Base-by-base conservation (phyloP, 2,329 filamentous ascomycete genomes). In the Lachnellula occidentalis region DNA sequence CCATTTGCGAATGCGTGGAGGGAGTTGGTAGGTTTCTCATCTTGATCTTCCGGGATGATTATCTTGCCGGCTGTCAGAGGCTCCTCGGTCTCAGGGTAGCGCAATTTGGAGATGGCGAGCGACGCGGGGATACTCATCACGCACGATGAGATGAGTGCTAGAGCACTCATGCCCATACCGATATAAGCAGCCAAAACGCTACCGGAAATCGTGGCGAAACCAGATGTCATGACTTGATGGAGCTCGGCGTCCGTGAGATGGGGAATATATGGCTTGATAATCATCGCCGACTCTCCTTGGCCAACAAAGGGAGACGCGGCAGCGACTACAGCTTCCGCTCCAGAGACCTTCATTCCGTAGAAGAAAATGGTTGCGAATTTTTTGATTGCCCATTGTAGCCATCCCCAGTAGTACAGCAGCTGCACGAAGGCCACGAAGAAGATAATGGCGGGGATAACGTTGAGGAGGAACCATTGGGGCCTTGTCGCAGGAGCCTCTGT, bases 71-170 rank as follows among this genome's bases (percentile, higher is more conserved):
- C 86, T 0, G 91, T 96, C 36, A 95, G 76, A 0, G 90, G 88
- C 71, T 92, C 88, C 70, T 95, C 90, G 3, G 83, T 86, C 74
- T 96, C 92, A 2, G 92, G 92, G 70, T 87, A 96, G 54, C 92
- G 87, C 65, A 96, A 79, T 75, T 96, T 96, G 60, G 88, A 92
- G 58, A 94, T 85, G 49, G 91, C 91, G 14, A 96, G 79, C 3
- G 90, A 95, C 1, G 91, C 91, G 0, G 92, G 92, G 60, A 96
- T 96, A 64, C 87, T 92, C 92, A 96, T 96, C 70, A 96, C 91
- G 69, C 91, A 96, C 7, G 88, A 92, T 2, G 90, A 95, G 27
- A 96, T 87, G 46, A 96, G 78, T 3, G 89, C 91, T 70, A 95
- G 87, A 1, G 88, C 78, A 70, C 91, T 94, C 53, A 96, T 78